phyloP scores from a whole-genome alignment of 2,329 filamentous ascomycete genomes.

The Diaporthe aspalathi region DNA sequence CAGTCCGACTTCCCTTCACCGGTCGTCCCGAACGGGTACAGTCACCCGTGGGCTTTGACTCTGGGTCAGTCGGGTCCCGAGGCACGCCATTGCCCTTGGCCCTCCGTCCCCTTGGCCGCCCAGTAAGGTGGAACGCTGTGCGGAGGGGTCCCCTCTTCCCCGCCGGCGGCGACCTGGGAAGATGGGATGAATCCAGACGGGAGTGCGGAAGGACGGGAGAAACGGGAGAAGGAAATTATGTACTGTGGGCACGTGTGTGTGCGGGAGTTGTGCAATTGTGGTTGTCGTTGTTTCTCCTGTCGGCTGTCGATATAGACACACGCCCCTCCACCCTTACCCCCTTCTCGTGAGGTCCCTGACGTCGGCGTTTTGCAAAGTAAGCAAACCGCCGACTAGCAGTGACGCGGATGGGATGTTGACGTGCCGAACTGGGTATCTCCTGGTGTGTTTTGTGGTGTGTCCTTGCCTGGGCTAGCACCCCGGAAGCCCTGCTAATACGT shows the following conservation, averaged over 20 bases:
- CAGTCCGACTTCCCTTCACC: background rate
- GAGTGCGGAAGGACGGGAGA: background rate
- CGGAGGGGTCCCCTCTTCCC: too few species aligned
- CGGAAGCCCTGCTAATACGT: background rate
- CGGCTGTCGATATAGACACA: background rate
- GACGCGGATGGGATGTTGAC: background rate
- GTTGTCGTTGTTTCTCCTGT: background rate
- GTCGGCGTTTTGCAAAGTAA: conserved; percentile 2
- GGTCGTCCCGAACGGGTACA: conserved; percentile 5
- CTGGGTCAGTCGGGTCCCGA: background rate
- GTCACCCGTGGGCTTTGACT: background rate
- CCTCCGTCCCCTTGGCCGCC: background rate
- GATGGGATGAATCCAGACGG: background rate
- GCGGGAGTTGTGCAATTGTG: background rate
- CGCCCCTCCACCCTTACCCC: background rate
- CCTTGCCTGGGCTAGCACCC: background rate
- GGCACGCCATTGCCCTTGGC: background rate
- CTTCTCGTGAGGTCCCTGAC: background rate
- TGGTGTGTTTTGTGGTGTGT: background rate
- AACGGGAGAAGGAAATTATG: background rate
- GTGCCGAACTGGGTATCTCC: background rate
- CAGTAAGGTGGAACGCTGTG: background rate
- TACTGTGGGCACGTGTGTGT: too few species aligned
- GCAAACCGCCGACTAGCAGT: background rate
- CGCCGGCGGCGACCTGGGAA: background rate